Base-by-base conservation (phyloP, 2,329 filamentous ascomycete species). In the Helminthosporium solani region DNA sequence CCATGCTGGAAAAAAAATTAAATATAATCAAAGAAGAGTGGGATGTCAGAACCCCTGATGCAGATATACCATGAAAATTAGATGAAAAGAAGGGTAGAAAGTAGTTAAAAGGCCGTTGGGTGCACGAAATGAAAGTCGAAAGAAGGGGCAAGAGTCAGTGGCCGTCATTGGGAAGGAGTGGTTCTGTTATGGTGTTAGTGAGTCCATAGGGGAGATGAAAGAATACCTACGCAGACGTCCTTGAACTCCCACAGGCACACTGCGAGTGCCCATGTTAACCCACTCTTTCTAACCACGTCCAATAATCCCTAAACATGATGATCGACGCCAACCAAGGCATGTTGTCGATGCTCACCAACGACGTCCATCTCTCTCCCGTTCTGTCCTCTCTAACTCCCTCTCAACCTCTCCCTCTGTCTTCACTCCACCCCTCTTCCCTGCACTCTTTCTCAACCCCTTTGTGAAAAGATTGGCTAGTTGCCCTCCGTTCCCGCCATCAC, bases 341-440 rank as follows among this genome's bases (percentile, higher is more conserved):
- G n/a, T n/a, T n/a, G n/a, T n/a, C 56, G 30, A 42, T 25, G 30
- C 41, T 40, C 39, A 38, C 42, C 47, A 59, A 12, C 50, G 35
- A 20, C 61, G 40, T 25, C 56, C 46, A 20, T 65, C 62, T 33
- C 66, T 51, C 42, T 69, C 66, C 40, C 64, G 42, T 47, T 69
- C 66, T 3, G 56, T 53, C 33, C 62, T 52, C 54, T 66, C 59
- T 56, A 68, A 53, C 23, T 67, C 64, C 31, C 59, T 40, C 50
- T 66, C 65, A 8, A 56, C 59, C 38, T 65, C 63, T 2, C 65
- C 63, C 33, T 69, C 66, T 0, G 47, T 64, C 42, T 63, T 61
- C 3, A 68, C 58, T 2, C 66, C 65, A 8, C 65, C 66, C n/a
- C 66, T 51, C 54, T 58, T 28, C 5, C 48, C 50, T 2, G 61